Percentiles rank a stretch among this genome's conserved stretches.
phyloP scores from a whole-genome alignment of 495 filamentous ascomycete genomes.

The Aspergillus conjunctus region DNA sequence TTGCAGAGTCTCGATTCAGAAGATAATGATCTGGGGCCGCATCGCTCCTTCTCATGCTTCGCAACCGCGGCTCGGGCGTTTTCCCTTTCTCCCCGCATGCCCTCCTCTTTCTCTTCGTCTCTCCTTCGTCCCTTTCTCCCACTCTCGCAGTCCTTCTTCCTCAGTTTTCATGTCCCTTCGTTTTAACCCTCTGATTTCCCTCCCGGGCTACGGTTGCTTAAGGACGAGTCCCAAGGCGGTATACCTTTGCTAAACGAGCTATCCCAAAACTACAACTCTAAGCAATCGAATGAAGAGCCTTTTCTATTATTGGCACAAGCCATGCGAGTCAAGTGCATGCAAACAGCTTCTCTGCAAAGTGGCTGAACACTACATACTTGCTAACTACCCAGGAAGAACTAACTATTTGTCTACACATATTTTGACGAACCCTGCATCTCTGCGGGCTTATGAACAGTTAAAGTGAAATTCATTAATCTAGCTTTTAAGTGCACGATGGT shows the following conservation, averaged over 20 bases:
- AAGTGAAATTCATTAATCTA: conserved; percentile 24
- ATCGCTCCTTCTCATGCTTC: too few species aligned
- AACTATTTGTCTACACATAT: not conserved
- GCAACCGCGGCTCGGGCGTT: conserved; percentile 2
- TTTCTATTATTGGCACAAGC: not conserved
- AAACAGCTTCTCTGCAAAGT: not conserved
- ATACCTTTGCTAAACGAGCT: too few species aligned
- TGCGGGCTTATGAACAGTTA: conserved; percentile 10
- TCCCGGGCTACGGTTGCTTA: not conserved
- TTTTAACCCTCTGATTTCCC: not conserved
- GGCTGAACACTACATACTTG: not conserved
- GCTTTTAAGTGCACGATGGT: conserved; percentile 23
- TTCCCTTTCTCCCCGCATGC: conserved; percentile 8
- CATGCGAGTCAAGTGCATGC: not conserved
- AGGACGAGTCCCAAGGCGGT: too few species aligned
- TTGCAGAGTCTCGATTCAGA: too few species aligned
- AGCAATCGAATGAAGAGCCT: not conserved
- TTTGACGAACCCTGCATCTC: not conserved
- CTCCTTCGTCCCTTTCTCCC: conserved; percentile 13
- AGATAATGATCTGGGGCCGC: not conserved
- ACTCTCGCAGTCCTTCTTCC: not conserved
- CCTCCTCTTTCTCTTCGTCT: conserved; percentile 10
- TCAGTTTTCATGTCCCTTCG: not conserved
- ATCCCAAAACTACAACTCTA: not conserved
- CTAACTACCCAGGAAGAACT: not conserved